phyloP scores from a whole-genome alignment of 139 green algal genomes.

The Chlorella ohadii region DNA sequence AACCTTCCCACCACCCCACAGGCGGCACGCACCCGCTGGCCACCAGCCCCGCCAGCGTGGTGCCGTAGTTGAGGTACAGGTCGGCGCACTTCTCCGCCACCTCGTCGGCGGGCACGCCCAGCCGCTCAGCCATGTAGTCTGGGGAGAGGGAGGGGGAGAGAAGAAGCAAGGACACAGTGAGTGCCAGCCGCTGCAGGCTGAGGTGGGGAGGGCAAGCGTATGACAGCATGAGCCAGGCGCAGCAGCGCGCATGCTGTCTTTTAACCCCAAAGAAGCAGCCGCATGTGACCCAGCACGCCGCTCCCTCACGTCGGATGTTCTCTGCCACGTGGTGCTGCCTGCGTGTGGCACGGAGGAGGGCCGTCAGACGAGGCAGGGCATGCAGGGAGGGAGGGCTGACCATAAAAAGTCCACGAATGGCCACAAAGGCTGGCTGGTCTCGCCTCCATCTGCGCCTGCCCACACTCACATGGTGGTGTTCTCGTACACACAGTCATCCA shows the following conservation, averaged over 20 bases:
- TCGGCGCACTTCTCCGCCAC: conserved; percentile 53
- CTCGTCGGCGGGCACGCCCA: conserved; percentile 58
- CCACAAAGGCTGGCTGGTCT: too few relatives aligned
- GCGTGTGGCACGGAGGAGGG: too few relatives aligned
- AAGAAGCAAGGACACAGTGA: not conserved
- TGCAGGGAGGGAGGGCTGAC: too few relatives aligned
- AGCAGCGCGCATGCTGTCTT: too few relatives aligned
- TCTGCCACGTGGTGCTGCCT: conserved; percentile 48
- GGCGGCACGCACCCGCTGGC: conserved; percentile 1
- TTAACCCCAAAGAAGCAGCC: not conserved
- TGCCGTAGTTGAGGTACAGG: conserved; percentile 74
- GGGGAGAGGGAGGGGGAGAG: not conserved
- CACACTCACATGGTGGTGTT: conserved; percentile 30
- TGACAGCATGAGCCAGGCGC: too few relatives aligned
- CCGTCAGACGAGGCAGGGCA: too few relatives aligned
- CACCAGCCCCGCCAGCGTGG: conserved; percentile 76
- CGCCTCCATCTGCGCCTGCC: too few relatives aligned
- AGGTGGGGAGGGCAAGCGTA: too few relatives aligned
- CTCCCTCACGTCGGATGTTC: conserved; percentile 51
- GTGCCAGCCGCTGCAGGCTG: not conserved
- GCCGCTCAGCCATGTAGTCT: conserved; percentile 71
- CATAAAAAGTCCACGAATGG: too few relatives aligned
- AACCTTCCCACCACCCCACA: too few relatives aligned
- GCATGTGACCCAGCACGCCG: not conserved
- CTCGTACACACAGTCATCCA: conserved; percentile 70